phyloP scores from a whole-genome alignment of 768 basidiomycete genomes.

The Pholiota conissans region DNA sequence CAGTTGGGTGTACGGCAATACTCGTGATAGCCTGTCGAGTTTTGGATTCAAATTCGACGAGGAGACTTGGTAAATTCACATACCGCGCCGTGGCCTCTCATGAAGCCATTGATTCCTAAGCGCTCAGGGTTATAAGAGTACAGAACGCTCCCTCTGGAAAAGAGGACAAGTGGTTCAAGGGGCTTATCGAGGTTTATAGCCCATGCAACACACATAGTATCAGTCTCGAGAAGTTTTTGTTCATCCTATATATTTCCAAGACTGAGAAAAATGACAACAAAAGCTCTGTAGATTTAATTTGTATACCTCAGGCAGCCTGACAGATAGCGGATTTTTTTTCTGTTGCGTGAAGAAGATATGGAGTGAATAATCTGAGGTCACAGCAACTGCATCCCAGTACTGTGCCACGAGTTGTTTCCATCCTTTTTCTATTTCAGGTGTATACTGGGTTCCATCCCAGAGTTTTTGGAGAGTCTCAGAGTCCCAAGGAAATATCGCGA shows the following conservation, averaged over 20 bases:
- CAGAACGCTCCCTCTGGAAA: slow-evolving; percentile 53
- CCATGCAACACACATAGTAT: slow-evolving; percentile 56
- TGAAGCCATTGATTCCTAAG: slow-evolving; percentile 40
- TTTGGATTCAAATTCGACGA: background rate
- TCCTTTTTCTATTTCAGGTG: slow-evolving; percentile 26
- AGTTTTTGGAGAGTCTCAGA: slow-evolving; percentile 35
- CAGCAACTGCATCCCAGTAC: slow-evolving; percentile 53
- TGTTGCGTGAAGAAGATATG: slow-evolving; percentile 38
- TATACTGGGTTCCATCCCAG: slow-evolving; percentile 33
- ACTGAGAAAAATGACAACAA: background rate
- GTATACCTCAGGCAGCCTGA: slow-evolving; percentile 31
- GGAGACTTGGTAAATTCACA: slow-evolving; percentile 23
- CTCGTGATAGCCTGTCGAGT: slow-evolving; percentile 59
- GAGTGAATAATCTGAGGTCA: slow-evolving; percentile 37
- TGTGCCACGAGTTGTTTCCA: slow-evolving; percentile 50
- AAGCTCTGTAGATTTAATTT: background rate
- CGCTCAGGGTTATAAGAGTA: slow-evolving; percentile 52
- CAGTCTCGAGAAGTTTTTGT: slow-evolving; percentile 24
- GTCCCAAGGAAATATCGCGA: slow-evolving; percentile 52
- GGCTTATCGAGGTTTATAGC: slow-evolving; percentile 43
- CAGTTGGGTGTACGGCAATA: slow-evolving; percentile 60
- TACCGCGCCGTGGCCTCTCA: slow-evolving; percentile 77
- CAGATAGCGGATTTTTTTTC: slow-evolving; percentile 30
- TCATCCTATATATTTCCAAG: slow-evolving; percentile 7
- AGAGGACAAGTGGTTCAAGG: slow-evolving; percentile 59